phyloP scores from a whole-genome alignment of 495 filamentous ascomycete genomes.

The Hypoxylon crocopeplum region DNA sequence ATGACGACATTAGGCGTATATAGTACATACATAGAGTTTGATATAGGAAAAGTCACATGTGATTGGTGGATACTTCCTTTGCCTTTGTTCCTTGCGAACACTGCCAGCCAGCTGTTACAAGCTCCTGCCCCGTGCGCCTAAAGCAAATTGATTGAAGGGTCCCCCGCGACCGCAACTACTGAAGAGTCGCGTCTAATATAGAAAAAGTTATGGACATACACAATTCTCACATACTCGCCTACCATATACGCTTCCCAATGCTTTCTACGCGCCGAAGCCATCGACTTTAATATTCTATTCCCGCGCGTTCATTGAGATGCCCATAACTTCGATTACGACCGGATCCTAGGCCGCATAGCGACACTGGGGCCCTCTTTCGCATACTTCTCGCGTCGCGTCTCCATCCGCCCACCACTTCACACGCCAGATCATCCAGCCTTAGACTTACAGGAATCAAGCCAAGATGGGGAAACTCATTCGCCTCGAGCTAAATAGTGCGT shows the following conservation, averaged over 20 bases:
- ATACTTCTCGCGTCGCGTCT: constrained; percentile 38
- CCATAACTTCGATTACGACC: constrained; percentile 16
- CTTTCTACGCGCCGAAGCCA: constrained; percentile 1
- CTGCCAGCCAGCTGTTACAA: background rate
- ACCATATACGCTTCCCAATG: background rate
- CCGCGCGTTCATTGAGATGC: constrained; percentile 23
- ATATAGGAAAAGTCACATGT: too few relatives aligned
- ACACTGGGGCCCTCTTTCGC: constrained; percentile 26
- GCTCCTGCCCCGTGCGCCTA: too few relatives aligned
- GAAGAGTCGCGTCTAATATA: constrained; percentile 18
- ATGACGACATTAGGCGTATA: constrained; percentile 15
- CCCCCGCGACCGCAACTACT: constrained; percentile 13
- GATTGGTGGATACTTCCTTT: too few relatives aligned
- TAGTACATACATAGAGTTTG: too few relatives aligned
- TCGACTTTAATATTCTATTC: constrained; percentile 7
- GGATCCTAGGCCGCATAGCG: constrained; percentile 15
- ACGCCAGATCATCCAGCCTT: background rate
- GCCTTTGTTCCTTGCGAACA: too few relatives aligned
- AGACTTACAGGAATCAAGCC: constrained; percentile 21
- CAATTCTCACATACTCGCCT: background rate
- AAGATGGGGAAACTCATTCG: constrained; percentile 86
- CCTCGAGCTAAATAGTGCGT: constrained; percentile 91
- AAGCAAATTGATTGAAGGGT: too few relatives aligned
- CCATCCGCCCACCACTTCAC: background rate
- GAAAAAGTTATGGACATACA: background rate